Base-by-base conservation (phyloP, 2,329 filamentous ascomycete genomes). In the Cytospora paraplurivora region DNA sequence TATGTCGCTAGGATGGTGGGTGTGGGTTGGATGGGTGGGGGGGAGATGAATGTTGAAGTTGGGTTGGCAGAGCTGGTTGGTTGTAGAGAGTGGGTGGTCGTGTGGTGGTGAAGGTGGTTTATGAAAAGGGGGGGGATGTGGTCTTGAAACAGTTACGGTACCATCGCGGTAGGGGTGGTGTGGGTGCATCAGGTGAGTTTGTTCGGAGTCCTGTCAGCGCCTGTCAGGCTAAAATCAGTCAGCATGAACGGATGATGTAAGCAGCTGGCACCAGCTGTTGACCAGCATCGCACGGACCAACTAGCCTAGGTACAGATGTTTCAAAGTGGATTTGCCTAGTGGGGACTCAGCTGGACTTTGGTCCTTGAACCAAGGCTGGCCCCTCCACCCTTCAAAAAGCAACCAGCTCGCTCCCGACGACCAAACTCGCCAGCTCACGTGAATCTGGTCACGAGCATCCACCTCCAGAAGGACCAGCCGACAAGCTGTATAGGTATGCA, bases 401-500 rank as follows among this genome's bases (percentile, higher is more conserved):
- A 47, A 47, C 44, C 58, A 38, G 54, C 38, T 50, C 37, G 54
- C 38, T 50, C 37, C 38, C 51, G 38, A 49, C 59, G 51, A 61
- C 51, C 35, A 52, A 61, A 38, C 47, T 52, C 51, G 53, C 59
- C 59, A 61, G 59, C 59, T 61, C 59, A 61, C 59, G 59, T 61
- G 59, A 61, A 61, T 61, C 51, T 61, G 59, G 59, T 61, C 59
- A 61, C 59, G 59, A 61, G 59, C 59, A 61, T 61, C 59, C 59
- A 61, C 59, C 51, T 51, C 59, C 37, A 55, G 27, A 44, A 53
- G 33, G 51, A 55, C 59, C 17, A 55, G 59, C 38, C 38, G 51
- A 52, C 59, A 33, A 54, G 56, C 62, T 44, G 50, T 56, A 64
- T 54, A 65, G 63, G 63, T 65, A 62, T 65, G 63, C 63, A 65